phyloP scores from a whole-genome alignment of 2,329 filamentous ascomycete species.

The Sordariomycetes sp. region DNA sequence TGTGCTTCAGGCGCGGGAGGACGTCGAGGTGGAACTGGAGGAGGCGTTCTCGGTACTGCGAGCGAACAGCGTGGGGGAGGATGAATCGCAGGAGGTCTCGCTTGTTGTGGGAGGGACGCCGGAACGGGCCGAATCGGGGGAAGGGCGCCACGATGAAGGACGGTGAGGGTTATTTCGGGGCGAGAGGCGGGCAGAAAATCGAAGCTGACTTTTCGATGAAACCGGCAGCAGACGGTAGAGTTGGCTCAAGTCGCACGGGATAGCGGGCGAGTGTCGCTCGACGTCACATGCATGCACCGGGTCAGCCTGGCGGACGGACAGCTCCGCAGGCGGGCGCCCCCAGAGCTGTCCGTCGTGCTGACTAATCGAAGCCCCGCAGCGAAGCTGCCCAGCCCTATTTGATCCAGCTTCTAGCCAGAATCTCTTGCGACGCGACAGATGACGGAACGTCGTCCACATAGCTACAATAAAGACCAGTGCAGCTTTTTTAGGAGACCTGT shows the following conservation, averaged over 20 bases:
- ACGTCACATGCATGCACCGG: neutral
- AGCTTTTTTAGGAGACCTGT: too few species aligned
- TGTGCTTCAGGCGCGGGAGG: conserved; percentile 58
- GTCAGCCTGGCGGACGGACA: too few species aligned
- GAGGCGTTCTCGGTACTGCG: conserved; percentile 54
- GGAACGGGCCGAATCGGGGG: conserved; percentile 24
- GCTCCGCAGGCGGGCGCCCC: too few species aligned
- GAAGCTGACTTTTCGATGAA: neutral
- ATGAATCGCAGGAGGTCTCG: conserved; percentile 52
- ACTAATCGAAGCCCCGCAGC: too few species aligned
- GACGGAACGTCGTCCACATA: too few species aligned
- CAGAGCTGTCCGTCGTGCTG: too few species aligned
- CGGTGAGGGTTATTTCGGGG: neutral
- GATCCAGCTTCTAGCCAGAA: too few species aligned
- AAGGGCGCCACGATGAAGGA: conserved; percentile 31
- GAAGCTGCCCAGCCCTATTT: too few species aligned
- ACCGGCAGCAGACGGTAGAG: neutral
- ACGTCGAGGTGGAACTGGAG: conserved; percentile 65
- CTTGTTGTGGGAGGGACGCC: conserved; percentile 23
- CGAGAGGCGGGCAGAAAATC: neutral
- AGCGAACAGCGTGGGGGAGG: conserved; percentile 52
- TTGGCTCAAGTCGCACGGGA: neutral
- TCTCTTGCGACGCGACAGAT: too few species aligned
- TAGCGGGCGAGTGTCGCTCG: too few species aligned
- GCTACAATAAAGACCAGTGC: too few species aligned